These are phyloP conservation scores for Lathyrus tuberosus DNA, from an alignment of 306 rosid species.

Conservation along the genomic window DNA sequence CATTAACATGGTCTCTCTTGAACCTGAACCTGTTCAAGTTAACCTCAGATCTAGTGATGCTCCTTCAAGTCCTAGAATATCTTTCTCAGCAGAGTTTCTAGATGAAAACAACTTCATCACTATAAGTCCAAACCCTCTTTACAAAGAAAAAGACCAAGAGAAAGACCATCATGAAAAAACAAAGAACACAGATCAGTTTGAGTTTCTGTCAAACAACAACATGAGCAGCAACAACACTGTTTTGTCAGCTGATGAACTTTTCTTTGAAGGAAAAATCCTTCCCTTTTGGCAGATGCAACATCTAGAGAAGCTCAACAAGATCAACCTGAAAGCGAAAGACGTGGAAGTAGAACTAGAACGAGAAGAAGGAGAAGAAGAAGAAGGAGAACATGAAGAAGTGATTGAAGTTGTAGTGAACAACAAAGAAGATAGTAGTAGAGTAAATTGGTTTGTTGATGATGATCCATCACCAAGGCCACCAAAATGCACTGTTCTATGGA, in stretches of 20 bases:
- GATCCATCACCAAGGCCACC: slow-evolving; percentile 99
- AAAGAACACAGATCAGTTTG: slow-evolving; percentile 66
- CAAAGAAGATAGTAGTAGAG: slow-evolving; percentile 64
- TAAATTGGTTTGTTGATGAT: slow-evolving; percentile 91
- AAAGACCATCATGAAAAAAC: slow-evolving; percentile 50
- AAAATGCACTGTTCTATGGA: slow-evolving; percentile 95
- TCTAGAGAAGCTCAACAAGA: slow-evolving; percentile 77
- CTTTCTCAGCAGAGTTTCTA: slow-evolving; percentile 89
- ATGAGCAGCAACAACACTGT: slow-evolving; percentile 51
- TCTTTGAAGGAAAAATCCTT: slow-evolving; percentile 94
- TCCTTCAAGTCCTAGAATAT: slow-evolving; percentile 81
- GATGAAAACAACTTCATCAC: slow-evolving; percentile 92
- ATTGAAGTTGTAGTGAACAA: slow-evolving; percentile 39
- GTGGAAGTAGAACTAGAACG: slow-evolving; percentile 38
- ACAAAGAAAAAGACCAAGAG: not conserved
- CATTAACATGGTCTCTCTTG: slow-evolving; percentile 61
- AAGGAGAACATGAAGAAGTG: slow-evolving; percentile 32
- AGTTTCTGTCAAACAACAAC: slow-evolving; percentile 79
- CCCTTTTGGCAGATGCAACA: slow-evolving; percentile 92
- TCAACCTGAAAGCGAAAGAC: slow-evolving; percentile 59
- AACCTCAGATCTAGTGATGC: slow-evolving; percentile 53
- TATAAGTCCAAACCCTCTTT: slow-evolving; percentile 63
- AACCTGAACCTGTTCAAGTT: slow-evolving; percentile 48
- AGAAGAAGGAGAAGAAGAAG: slow-evolving; percentile 41
- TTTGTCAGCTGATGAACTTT: slow-evolving; percentile 91